Base-by-base conservation (phyloP, 176 grass and related monocot species). In the Oryza rufipogon region DNA sequence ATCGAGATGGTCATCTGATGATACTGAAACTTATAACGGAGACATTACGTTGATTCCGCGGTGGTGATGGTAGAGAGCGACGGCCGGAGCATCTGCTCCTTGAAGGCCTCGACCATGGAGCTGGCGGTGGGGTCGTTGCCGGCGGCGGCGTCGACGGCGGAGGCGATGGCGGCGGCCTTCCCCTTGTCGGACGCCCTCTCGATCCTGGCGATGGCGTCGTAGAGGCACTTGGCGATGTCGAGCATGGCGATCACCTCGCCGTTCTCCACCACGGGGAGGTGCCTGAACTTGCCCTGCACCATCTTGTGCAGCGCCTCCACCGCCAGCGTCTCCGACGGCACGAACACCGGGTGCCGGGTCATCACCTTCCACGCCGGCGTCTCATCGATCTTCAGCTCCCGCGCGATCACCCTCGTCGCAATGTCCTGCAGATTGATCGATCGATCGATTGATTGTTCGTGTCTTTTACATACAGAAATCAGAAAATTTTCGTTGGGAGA, bases 261-360 rank as follows among this genome's bases (percentile, higher is more conserved):
- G 66, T 94, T 97, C 70, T 97, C 94, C 83, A 97, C 94, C 76
- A 97, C 92, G 19, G 92, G 90, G 23, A 97, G 63, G 78, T 97
- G 94, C 66, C 92, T 88, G 68, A 97, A 97, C 70, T 94, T 94
- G 11, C 94, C 90, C 74, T 92, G 88, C 11, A 97, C 94, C 94
- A 94, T 94, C 85, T 90, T 94, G 60, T 94, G 92, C 69, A 92
- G 81, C 58, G 94, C 89, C 74, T 94, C 94, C 3, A 88, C 90
- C 1, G 92, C 90, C 1, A 92, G 90, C 33, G 90, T 97, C 80
- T 89, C 83, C 0, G 94, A 94, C 48, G 94, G 63, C 77, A 97
- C 86, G 61, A 97, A 94, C 42, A 89, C 84, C 4, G 88, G 92
- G 64, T 97, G 91, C 54, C 86, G 39, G 6, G 92, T 94, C 94